Conservation (phyloP, 2,329 filamentous ascomycete genomes). For the Paracorniculantispora psalliotae region DNA sequence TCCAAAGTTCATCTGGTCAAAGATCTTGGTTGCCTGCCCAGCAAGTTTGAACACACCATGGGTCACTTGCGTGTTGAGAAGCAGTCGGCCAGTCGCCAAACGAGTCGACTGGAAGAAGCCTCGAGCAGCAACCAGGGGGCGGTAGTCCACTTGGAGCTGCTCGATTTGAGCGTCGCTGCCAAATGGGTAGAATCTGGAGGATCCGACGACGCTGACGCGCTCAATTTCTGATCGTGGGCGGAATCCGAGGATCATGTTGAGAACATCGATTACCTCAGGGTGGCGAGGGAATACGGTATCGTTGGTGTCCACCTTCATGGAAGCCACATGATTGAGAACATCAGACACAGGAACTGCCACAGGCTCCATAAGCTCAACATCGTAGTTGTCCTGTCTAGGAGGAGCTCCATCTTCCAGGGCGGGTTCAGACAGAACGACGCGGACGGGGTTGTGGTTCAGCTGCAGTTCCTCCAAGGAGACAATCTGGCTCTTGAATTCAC, state of each 20-base stretch:
- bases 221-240: conserved; percentile 32
- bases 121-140: conserved; percentile 38
- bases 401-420: conserved; percentile 16
- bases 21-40: conserved; percentile 32
- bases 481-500: conserved; percentile 48
- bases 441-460: conserved; percentile 30
- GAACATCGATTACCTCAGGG: conserved; percentile 42
- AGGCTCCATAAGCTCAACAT: conserved; percentile 39
- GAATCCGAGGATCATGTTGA: conserved; percentile 49
- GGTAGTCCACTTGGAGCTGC: conserved; percentile 24
- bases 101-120: conserved; percentile 54
- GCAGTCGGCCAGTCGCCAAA: conserved; percentile 46
- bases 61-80: conserved; percentile 52
- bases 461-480: conserved; percentile 34
- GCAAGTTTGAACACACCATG: conserved; percentile 46
- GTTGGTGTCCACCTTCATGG: conserved; percentile 34
- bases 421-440: conserved; percentile 31
- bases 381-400: conserved; percentile 23
- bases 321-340: conserved; percentile 41
- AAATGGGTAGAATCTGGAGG: conserved; percentile 45
- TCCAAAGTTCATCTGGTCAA: conserved; percentile 22
- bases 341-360: conserved; percentile 32
- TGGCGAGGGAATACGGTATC: conserved; percentile 44
- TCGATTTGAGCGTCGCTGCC: conserved; percentile 23
- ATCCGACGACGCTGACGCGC: conserved; percentile 37